A percentile compares a stretch with the other conserved stretches of the same genome.
phyloP scores from a whole-genome alignment of 2,329 filamentous ascomycete species.

The Coleophoma cylindrospora region DNA sequence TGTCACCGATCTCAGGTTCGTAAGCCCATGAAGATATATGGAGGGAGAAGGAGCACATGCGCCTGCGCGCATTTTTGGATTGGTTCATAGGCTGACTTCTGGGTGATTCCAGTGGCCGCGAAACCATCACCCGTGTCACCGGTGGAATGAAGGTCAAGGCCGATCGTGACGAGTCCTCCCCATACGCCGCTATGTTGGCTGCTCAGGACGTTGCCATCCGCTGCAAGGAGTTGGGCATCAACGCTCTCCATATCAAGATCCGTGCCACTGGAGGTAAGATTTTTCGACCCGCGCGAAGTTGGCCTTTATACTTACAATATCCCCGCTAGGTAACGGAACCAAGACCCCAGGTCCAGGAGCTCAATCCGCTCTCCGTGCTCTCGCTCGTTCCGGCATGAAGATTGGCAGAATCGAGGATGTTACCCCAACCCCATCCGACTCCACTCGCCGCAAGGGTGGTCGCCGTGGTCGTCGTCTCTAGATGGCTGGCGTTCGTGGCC shows the following conservation, averaged over 20 bases:
- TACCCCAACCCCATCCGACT: conserved; percentile 97
- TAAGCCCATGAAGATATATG: conserved; percentile 26
- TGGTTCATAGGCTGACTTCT: conserved; percentile 53
- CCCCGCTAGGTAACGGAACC: conserved; percentile 79
- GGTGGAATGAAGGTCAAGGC: conserved; percentile 99
- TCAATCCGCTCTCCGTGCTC: conserved; percentile 96
- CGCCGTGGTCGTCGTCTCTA: conserved; percentile 99
- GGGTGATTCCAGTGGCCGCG: conserved; percentile 85
- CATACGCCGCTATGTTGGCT: conserved; percentile 99
- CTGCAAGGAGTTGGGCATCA: conserved; percentile 81
- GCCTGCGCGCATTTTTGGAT: conserved; percentile 14
- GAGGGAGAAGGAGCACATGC: conserved; percentile 6
- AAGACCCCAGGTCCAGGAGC: conserved; percentile 99
- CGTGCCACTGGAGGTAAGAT: conserved; percentile 86
- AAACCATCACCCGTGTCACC: conserved; percentile 99
- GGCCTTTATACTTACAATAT: conserved; percentile 1
- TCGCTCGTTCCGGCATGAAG: conserved; percentile 99
- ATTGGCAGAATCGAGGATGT: conserved; percentile 99
- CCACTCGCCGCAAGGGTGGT: conserved; percentile 99
- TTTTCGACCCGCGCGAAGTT: not conserved
- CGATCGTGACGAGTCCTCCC: conserved; percentile 99
- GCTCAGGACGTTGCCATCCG: conserved; percentile 95
- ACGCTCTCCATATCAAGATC: conserved; percentile 99
- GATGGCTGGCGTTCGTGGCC: conserved; percentile 31
- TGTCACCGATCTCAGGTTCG: conserved; percentile 96